Conservation (phyloP, 768 basidiomycete species). For the Pholiota molesta region DNA sequence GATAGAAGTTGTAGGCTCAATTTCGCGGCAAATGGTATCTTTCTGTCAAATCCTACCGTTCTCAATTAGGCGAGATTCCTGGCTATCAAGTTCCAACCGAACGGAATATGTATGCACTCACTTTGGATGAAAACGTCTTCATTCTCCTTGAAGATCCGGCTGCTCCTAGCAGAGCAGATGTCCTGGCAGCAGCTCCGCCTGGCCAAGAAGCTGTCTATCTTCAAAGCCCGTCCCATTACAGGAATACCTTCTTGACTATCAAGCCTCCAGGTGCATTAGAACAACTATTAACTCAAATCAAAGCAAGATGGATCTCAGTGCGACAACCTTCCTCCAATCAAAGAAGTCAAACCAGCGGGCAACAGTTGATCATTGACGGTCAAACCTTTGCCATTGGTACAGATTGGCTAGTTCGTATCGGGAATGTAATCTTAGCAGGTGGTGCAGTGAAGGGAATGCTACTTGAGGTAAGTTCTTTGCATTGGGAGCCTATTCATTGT, state of each 20-base stretch:
- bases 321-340: conserved; percentile 43
- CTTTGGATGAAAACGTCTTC: conserved; percentile 82
- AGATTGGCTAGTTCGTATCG: conserved; percentile 82
- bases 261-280: conserved; percentile 76
- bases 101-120: conserved; percentile 73
- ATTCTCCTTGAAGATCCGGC: conserved; percentile 77
- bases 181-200: conserved; percentile 47
- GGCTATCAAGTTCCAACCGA: conserved; percentile 56
- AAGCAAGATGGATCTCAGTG: conserved; percentile 76
- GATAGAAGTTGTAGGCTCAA: conserved; percentile 47
- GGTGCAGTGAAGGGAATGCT: conserved; percentile 84
- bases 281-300: conserved; percentile 71
- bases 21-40: conserved; percentile 69
- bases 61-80: conserved; percentile 61
- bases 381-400: conserved; percentile 74
- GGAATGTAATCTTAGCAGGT: conserved; percentile 76
- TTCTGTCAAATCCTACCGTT: conserved; percentile 73
- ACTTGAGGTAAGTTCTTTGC: conserved; percentile 57
- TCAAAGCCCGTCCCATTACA: conserved; percentile 65
- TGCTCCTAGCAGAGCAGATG: conserved; percentile 69
- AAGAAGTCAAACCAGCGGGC: conserved; percentile 43
- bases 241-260: conserved; percentile 77
- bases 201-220: conserved; percentile 44
- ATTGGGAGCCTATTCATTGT: conserved; percentile 6
- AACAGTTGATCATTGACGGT: conserved; percentile 76